These are phyloP conservation scores for Oryza glaberrima DNA, from an alignment of 176 grass and related monocot species.

Conservation along the genomic window DNA sequence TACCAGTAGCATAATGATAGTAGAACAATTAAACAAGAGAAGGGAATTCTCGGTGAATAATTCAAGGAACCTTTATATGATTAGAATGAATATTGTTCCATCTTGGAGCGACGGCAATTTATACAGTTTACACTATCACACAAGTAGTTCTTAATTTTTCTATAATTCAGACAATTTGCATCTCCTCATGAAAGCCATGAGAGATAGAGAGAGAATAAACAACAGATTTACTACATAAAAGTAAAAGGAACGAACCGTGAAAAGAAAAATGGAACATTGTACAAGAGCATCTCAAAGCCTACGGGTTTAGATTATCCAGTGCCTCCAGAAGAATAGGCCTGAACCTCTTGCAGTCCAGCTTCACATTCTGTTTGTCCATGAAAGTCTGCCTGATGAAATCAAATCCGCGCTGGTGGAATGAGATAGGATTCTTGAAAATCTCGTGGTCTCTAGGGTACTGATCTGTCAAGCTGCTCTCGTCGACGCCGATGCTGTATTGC, in stretches of 20 bases:
- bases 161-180: slow-evolving; percentile 25
- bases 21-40: background rate
- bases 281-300: slow-evolving; percentile 13
- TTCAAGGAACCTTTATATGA: background rate
- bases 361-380: slow-evolving; percentile 86
- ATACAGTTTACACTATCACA: slow-evolving; percentile 29
- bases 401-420: slow-evolving; percentile 53
- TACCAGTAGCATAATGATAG: background rate
- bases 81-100: slow-evolving; percentile 29
- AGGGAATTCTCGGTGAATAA: background rate
- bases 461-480: slow-evolving; percentile 76
- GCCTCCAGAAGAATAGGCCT: slow-evolving; percentile 66
- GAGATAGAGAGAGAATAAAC: background rate
- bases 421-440: slow-evolving; percentile 62
- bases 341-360: slow-evolving; percentile 70
- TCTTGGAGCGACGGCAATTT: slow-evolving; percentile 7
- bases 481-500: slow-evolving; percentile 63
- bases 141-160: slow-evolving; percentile 1
- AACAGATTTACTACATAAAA: slow-evolving; percentile 25
- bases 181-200: background rate
- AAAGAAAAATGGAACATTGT: background rate
- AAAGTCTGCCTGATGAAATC: slow-evolving; percentile 55
- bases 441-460: slow-evolving; percentile 67
- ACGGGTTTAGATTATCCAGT: slow-evolving; percentile 69
- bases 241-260: slow-evolving; percentile 34